Evolutionary conservation across 371 early-diverging fungal genomes (phyloP).

Genomic region (Mucor lusitanicus): DNA sequence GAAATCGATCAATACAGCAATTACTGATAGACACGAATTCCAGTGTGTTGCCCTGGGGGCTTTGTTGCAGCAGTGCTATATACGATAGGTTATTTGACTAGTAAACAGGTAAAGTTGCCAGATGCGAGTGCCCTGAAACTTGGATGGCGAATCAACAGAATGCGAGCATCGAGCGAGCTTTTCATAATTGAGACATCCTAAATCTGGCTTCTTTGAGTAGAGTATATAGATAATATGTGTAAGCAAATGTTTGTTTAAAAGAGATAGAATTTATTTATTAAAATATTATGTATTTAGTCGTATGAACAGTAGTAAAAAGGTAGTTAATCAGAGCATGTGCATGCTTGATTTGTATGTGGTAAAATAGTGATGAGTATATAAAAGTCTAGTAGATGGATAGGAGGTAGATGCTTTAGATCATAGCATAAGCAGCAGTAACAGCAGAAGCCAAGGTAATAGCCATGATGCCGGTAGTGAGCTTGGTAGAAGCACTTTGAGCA

Average conservation of each 20-base stretch:
- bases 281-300: not conserved
- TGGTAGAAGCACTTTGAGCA: not conserved
- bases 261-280: not conserved
- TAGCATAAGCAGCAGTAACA: not conserved
- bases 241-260: not conserved
- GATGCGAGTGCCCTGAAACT: not conserved
- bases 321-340: not conserved
- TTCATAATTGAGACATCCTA: too few species aligned
- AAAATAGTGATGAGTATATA: not conserved
- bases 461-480: not conserved
- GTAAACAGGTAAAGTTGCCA: not conserved
- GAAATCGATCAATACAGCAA: not conserved
- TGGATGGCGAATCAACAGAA: too few species aligned
- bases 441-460: conserved; percentile 6
- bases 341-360: not conserved
- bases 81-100: not conserved
- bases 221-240: too few species aligned
- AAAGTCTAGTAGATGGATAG: not conserved
- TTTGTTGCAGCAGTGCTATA: too few species aligned
- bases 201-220: too few species aligned
- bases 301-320: not conserved
- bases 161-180: too few species aligned
- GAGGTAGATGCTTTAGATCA: not conserved
- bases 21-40: not conserved
- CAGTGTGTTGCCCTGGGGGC: too few species aligned